Evolutionary conservation across 768 basidiomycete genomes (phyloP).

Genomic region (Mycena metata): DNA sequence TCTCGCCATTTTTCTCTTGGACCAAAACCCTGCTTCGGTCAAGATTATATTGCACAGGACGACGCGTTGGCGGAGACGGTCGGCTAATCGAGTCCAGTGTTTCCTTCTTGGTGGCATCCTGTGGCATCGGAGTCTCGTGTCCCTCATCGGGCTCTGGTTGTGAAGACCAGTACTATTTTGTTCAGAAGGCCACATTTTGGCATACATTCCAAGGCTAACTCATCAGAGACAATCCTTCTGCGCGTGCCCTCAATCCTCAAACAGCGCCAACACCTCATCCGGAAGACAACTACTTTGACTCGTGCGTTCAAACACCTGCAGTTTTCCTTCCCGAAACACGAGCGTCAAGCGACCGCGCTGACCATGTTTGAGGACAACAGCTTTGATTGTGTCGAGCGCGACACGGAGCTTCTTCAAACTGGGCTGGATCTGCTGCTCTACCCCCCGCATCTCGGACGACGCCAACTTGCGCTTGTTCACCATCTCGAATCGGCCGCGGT

Average conservation of each 20-base stretch:
- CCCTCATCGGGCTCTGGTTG: too few relatives aligned
- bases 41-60: too few relatives aligned
- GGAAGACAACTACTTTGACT: conserved; percentile 60
- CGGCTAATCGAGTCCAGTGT: too few relatives aligned
- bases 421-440: conserved; percentile 50
- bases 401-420: conserved; percentile 55
- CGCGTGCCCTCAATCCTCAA: conserved; percentile 37
- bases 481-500: conserved; percentile 63
- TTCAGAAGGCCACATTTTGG: conserved; percentile 34
- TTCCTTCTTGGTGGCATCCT: too few relatives aligned
- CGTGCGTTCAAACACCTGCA: conserved; percentile 66
- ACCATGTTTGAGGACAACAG: conserved; percentile 65
- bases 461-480: conserved; percentile 62
- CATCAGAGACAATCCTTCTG: neutral
- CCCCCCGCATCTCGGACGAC: conserved; percentile 51
- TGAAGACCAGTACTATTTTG: conserved; percentile 8
- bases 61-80: too few relatives aligned
- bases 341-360: conserved; percentile 66
- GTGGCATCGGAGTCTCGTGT: too few relatives aligned
- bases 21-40: too few relatives aligned
- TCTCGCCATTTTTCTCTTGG: too few relatives aligned
- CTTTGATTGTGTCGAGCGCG: conserved; percentile 59
- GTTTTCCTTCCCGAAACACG: conserved; percentile 60
- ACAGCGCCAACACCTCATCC: conserved; percentile 55
- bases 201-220: neutral